A percentile compares a stretch with the other conserved stretches of the same genome.
phyloP scores from a whole-genome alignment of 2,329 filamentous ascomycete genomes.

The Ambrosiella beaveri region DNA sequence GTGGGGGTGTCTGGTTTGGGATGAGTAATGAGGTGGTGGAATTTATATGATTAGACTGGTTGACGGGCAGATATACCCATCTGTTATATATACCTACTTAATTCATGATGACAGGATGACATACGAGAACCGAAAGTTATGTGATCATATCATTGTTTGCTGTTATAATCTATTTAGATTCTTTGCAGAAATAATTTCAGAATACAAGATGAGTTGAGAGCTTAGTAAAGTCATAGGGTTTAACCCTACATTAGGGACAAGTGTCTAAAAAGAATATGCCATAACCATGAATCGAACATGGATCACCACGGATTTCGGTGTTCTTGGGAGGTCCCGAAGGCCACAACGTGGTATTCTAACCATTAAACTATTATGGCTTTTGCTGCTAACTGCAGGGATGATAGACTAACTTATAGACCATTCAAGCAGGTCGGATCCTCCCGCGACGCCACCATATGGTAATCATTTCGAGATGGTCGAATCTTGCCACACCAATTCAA shows the following conservation, averaged over 20 bases:
- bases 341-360: conserved; percentile 12
- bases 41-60: conserved; percentile 1
- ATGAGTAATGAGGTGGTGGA: neutral
- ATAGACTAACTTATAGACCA: neutral
- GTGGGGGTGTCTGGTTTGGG: neutral
- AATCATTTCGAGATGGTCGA: too few relatives aligned
- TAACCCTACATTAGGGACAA: neutral
- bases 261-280: conserved; percentile 1
- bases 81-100: conserved; percentile 6
- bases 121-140: too few relatives aligned
- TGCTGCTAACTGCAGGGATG: neutral
- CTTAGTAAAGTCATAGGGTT: neutral
- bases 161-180: too few relatives aligned
- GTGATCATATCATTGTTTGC: too few relatives aligned
- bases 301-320: conserved; percentile 9
- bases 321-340: neutral
- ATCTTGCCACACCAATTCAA: too few relatives aligned
- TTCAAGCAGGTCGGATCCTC: too few relatives aligned
- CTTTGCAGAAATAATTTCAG: neutral
- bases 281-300: conserved; percentile 13
- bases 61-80: conserved; percentile 8
- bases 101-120: neutral
- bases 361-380: conserved; percentile 12
- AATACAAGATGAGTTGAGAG: neutral
- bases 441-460: too few relatives aligned